Percentiles rank a stretch among this genome's conserved stretches.
These are phyloP conservation scores for Puccinia polysora DNA, from an alignment of 1,284 basidiomycete genomes.

Conservation along the genomic window DNA sequence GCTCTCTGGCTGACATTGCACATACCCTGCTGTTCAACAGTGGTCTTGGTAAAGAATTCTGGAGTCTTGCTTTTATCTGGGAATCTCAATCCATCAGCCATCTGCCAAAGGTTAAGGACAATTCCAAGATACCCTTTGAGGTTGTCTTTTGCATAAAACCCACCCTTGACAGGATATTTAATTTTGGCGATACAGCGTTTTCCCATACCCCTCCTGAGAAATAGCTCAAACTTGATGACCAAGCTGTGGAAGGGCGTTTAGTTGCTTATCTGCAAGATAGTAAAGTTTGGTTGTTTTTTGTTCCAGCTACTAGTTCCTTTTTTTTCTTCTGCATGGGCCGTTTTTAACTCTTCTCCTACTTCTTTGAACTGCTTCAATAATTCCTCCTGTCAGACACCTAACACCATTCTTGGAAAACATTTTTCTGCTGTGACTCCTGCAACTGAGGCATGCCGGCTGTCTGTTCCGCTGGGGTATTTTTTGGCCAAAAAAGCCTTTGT, in stretches of 20 bases:
- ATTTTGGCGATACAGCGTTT: not conserved
- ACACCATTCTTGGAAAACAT: too few relatives aligned
- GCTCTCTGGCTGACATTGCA: too few relatives aligned
- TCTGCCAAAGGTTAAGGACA: not conserved
- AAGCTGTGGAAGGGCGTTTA: not conserved
- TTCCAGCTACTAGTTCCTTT: not conserved
- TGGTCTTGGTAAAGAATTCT: too few relatives aligned
- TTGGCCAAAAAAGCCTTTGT: too few relatives aligned
- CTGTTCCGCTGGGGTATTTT: too few relatives aligned
- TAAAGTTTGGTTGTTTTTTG: slow-evolving; percentile 3
- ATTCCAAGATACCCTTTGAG: not conserved
- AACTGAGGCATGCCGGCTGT: too few relatives aligned
- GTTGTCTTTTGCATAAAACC: not conserved
- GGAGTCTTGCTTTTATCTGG: not conserved
- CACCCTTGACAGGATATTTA: not conserved
- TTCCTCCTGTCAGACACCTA: too few relatives aligned
- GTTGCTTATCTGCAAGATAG: not conserved
- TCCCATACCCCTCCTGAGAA: not conserved
- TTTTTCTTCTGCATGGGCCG: not conserved
- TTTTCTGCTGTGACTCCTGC: too few relatives aligned
- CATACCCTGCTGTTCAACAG: too few relatives aligned
- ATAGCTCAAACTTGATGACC: not conserved
- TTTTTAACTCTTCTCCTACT: too few relatives aligned
- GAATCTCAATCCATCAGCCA: not conserved
- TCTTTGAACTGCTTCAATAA: too few relatives aligned